Base-by-base conservation (phyloP, 176 grass and related monocot genomes). In the Neostapfia colusana region DNA sequence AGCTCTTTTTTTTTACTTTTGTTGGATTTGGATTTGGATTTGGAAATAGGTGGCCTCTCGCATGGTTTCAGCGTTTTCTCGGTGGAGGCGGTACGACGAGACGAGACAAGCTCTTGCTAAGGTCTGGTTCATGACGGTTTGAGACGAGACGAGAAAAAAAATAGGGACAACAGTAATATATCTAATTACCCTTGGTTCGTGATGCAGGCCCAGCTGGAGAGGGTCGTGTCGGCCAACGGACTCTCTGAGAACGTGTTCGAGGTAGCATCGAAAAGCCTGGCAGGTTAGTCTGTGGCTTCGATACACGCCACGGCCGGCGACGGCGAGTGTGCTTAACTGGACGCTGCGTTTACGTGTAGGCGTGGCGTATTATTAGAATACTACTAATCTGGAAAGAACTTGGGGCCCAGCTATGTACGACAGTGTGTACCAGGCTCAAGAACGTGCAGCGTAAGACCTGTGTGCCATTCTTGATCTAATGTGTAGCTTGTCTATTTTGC, bases 211-310 rank as follows among this genome's bases (percentile, higher is more conserved):
- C 95, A 99, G 77, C 61, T 99, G 76, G 91, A 95, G 77, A 90
- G 85, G 95, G 90, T 95, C 26, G 72, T 99, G 44, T 95, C 91
- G n/a, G 89, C 85, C 44, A 95, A 92, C 77, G 95, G 95, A n/a
- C 82, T 98, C 6, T 98, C 95, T 4, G 95, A 98, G 18, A 98
- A 98, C 38, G 95, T 98, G 24, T 94, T 88, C 54, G 95, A 98
- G 87, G 94, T 98, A 53, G 89, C 91, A 75, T 92, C 89, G 0
- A 94, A 98, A 48, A 98, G 95, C 51, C 82, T 98, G 91, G 89
- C 87, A 46, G 89, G 67, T 72, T 98, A 83, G 31, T 31, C 3
- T 31, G 50, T 20, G 31, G 31, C 31, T 31, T 31, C 31, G 3
- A 31, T 31, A n/a, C n/a, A n/a, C n/a, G n/a, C n/a, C n/a, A n/a